Percentiles rank a stretch among this genome's conserved stretches.
Evolutionary conservation across 2,329 filamentous ascomycete species (phyloP).

Genomic region (Stachybotrys chlorohalonatus): DNA sequence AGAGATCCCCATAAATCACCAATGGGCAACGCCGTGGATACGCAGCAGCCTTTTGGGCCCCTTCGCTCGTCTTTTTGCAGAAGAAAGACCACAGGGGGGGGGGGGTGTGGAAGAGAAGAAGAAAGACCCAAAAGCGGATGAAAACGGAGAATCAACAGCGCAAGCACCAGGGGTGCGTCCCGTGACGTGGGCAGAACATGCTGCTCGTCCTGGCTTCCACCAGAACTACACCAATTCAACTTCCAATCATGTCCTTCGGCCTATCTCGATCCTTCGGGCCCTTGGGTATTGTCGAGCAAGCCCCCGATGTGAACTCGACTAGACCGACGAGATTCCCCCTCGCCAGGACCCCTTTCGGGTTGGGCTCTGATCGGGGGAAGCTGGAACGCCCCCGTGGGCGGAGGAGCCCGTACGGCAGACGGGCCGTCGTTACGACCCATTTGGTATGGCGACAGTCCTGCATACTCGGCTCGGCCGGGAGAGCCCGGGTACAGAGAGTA

Average conservation of each 20-base stretch:
- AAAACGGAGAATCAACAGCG: too few species aligned
- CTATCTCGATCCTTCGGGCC: not conserved
- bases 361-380: conserved; percentile 39
- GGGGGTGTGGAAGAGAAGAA: too few species aligned
- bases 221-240: too few species aligned
- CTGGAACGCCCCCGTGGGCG: conserved; percentile 29
- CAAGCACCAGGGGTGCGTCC: too few species aligned
- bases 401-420: conserved; percentile 17
- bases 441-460: conserved; percentile 39
- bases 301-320: conserved; percentile 52
- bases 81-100: too few species aligned
- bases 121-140: too few species aligned
- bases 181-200: too few species aligned
- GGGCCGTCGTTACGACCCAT: conserved; percentile 43
- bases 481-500: conserved; percentile 31
- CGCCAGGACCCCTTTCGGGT: conserved; percentile 14
- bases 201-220: too few species aligned
- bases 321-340: conserved; percentile 23
- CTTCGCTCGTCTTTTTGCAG: not conserved
- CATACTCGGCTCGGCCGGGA: conserved; percentile 34
- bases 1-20: too few species aligned
- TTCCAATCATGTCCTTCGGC: not conserved
- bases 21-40: too few species aligned
- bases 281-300: conserved; percentile 49
- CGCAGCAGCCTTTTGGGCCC: not conserved